These are phyloP conservation scores for Chaetomiaceae sp. DNA, from an alignment of 2,329 filamentous ascomycete genomes.

Conservation along the genomic window DNA sequence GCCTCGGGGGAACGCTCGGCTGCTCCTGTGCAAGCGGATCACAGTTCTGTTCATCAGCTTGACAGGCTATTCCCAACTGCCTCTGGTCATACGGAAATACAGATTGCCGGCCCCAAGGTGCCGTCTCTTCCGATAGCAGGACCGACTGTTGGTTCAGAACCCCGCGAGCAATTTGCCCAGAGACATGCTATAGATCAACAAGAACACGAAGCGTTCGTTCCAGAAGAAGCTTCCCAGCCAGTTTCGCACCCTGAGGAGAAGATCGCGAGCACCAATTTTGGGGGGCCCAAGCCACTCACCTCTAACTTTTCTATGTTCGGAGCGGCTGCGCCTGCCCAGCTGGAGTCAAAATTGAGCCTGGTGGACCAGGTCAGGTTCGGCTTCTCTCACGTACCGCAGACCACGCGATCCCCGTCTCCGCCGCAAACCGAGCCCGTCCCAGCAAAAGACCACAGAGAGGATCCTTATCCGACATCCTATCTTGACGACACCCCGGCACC, in stretches of 20 bases:
- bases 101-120: too few relatives aligned
- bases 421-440: background rate
- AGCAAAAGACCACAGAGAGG: slow-evolving; percentile 1
- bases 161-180: background rate
- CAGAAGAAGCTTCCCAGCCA: background rate
- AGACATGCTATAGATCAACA: background rate
- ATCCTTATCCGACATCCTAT: slow-evolving; percentile 20
- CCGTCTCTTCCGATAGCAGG: too few relatives aligned
- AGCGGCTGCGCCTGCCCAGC: slow-evolving; percentile 6
- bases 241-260: background rate
- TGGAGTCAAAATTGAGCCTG: slow-evolving; percentile 16
- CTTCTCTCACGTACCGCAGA: slow-evolving; percentile 24
- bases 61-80: too few relatives aligned
- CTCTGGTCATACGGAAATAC: too few relatives aligned
- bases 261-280: slow-evolving; percentile 12
- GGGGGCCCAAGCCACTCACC: slow-evolving; percentile 5
- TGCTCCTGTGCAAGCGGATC: background rate
- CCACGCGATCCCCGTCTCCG: slow-evolving; percentile 3
- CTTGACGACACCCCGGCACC: slow-evolving; percentile 13
- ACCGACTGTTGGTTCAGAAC: background rate
- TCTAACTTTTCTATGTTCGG: slow-evolving; percentile 23
- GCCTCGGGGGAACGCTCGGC: background rate
- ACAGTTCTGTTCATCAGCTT: too few relatives aligned
- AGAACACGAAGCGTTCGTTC: background rate
- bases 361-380: slow-evolving; percentile 28